phyloP scores from a whole-genome alignment of 2,329 filamentous ascomycete species.

The Trichoderma guizhouense region DNA sequence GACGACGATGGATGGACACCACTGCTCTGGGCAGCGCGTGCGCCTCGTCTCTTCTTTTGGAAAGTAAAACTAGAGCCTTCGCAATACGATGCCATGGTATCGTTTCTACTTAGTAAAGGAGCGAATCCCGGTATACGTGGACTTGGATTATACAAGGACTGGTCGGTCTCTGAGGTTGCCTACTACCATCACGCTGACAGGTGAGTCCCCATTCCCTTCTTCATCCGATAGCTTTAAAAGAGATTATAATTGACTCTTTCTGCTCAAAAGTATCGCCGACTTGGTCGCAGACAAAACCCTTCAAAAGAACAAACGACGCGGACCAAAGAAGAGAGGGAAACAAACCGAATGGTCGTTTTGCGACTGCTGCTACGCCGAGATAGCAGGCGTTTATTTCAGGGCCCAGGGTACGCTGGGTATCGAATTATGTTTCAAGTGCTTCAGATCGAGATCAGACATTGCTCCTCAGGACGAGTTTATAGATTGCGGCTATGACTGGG shows the following conservation, averaged over 20 bases:
- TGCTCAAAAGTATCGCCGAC: background rate
- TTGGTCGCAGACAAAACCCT: background rate
- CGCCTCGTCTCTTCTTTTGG: background rate
- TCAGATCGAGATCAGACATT: background rate
- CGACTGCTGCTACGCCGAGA: background rate
- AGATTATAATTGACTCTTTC: background rate
- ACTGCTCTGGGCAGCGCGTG: background rate
- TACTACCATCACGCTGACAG: background rate
- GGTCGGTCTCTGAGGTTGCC: background rate
- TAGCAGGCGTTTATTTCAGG: background rate
- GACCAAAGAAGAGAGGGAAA: background rate
- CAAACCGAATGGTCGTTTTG: background rate
- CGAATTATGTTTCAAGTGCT: constrained; percentile 1
- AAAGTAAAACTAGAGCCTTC: too few relatives aligned
- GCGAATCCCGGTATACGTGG: background rate
- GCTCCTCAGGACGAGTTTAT: background rate
- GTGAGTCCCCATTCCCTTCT: background rate
- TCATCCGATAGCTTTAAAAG: background rate
- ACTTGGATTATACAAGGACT: background rate
- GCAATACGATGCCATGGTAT: background rate
- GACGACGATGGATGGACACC: constrained; percentile 7
- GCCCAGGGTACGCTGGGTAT: background rate
- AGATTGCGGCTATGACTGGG: background rate
- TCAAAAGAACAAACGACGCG: background rate
- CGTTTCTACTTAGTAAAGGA: background rate